Evolutionary conservation across 2,329 filamentous ascomycete species (phyloP).

Genomic region (Thelonectria olida): DNA sequence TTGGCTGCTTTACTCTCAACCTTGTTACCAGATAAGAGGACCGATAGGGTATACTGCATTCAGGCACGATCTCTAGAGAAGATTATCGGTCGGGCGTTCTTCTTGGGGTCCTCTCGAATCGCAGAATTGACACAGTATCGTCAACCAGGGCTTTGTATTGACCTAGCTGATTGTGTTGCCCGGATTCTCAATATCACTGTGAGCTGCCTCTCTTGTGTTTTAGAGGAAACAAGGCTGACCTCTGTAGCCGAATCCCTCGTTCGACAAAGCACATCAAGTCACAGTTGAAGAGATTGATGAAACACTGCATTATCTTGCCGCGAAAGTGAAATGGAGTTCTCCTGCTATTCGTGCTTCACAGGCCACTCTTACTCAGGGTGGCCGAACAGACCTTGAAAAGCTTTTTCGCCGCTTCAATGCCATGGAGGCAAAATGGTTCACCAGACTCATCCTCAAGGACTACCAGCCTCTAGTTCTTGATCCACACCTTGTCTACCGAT

Average conservation of each 20-base stretch:
- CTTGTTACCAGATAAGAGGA: constrained; percentile 78
- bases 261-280: constrained; percentile 51
- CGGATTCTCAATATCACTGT: constrained; percentile 70
- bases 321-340: constrained; percentile 76
- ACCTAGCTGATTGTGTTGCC: constrained; percentile 78
- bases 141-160: constrained; percentile 63
- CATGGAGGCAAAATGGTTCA: constrained; percentile 86
- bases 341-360: constrained; percentile 60
- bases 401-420: constrained; percentile 71
- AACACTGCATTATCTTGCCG: constrained; percentile 72
- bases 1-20: constrained; percentile 76
- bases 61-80: constrained; percentile 69
- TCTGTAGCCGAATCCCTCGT: constrained; percentile 55
- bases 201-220: constrained; percentile 33
- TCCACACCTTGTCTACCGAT: constrained; percentile 60
- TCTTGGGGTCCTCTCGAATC: constrained; percentile 69
- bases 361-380: constrained; percentile 35
- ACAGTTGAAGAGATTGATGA: constrained; percentile 78
- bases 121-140: constrained; percentile 71
- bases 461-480: constrained; percentile 75
- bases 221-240: neutral
- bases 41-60: constrained; percentile 81
- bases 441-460: constrained; percentile 80
- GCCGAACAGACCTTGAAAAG: constrained; percentile 57
- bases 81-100: constrained; percentile 73